These are phyloP conservation scores for Mimosa pudica DNA, from an alignment of 306 rosid genomes.

Conservation along the genomic window DNA sequence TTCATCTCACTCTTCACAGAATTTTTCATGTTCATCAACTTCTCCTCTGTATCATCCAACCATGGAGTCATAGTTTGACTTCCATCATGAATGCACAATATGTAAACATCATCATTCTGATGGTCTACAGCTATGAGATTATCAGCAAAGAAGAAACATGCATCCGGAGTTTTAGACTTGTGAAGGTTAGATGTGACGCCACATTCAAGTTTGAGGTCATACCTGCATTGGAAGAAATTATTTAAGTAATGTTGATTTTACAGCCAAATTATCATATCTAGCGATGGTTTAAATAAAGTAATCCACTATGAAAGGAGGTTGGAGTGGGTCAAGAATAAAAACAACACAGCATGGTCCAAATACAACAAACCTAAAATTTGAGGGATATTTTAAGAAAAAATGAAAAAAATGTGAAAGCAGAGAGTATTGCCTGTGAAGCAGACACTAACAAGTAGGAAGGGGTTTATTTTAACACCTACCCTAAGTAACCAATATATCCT, in stretches of 20 bases:
- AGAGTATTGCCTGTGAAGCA: neutral
- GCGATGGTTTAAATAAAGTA: neutral
- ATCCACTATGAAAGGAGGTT: neutral
- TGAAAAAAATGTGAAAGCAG: neutral
- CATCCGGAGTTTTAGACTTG: constrained; percentile 89
- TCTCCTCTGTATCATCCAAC: constrained; percentile 73
- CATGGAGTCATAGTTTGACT: constrained; percentile 49
- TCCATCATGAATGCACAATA: constrained; percentile 68
- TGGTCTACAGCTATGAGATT: constrained; percentile 84
- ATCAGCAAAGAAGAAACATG: constrained; percentile 95
- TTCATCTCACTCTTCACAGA: constrained; percentile 37
- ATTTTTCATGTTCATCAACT: constrained; percentile 63
- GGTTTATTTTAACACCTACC: constrained; percentile 58
- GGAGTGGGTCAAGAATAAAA: constrained; percentile 2
- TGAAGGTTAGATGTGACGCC: constrained; percentile 63
- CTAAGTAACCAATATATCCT: constrained; percentile 94
- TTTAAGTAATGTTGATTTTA: constrained; percentile 23
- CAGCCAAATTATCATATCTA: constrained; percentile 7
- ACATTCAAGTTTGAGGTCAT: constrained; percentile 92
- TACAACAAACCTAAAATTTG: neutral
- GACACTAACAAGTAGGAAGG: constrained; percentile 7
- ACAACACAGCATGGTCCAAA: neutral
- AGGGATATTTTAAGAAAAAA: neutral
- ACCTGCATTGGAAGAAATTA: constrained; percentile 61
- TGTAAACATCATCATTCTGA: constrained; percentile 74